A percentile compares a stretch with the other conserved stretches of the same genome.
Conservation (phyloP, 768 basidiomycete genomes). For the Dentipellis sp. region DNA sequence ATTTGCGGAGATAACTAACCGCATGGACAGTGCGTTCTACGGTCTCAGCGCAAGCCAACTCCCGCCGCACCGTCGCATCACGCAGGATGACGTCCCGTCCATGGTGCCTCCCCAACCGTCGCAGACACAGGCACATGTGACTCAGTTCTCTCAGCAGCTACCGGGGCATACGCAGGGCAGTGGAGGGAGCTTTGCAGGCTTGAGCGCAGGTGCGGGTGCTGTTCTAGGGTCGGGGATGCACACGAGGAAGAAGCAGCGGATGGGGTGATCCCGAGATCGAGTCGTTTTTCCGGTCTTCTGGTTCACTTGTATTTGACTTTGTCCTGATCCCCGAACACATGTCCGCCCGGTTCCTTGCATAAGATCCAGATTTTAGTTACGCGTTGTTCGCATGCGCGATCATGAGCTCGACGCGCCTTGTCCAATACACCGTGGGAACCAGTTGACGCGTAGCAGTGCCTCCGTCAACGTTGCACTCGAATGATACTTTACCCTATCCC, state of each 20-base stretch:
- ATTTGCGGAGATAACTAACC: not conserved
- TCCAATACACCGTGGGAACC: not conserved
- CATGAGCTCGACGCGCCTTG: too few species aligned
- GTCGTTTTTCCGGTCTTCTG: too few species aligned
- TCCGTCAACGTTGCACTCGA: not conserved
- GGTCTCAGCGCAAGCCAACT: slow-evolving; percentile 45
- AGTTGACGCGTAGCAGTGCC: not conserved
- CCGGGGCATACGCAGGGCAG: slow-evolving; percentile 37
- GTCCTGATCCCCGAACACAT: too few species aligned
- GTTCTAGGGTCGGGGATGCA: slow-evolving; percentile 21
- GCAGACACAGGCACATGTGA: slow-evolving; percentile 29
- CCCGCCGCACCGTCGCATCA: slow-evolving; percentile 83
- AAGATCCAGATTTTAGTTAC: too few species aligned
- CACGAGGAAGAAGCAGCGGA: slow-evolving; percentile 51
- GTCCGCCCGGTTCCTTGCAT: too few species aligned
- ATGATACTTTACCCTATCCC: not conserved
- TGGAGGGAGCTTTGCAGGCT: slow-evolving; percentile 51
- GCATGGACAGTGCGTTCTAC: slow-evolving; percentile 57
- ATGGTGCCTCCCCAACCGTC: slow-evolving; percentile 61
- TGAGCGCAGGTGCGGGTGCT: slow-evolving; percentile 42
- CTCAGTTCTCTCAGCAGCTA: slow-evolving; percentile 31
- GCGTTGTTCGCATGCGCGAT: too few species aligned
- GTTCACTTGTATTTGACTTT: too few species aligned
- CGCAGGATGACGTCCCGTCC: slow-evolving; percentile 85
- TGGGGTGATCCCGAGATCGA: slow-evolving; percentile 25